These are phyloP conservation scores for Elsinoe perseae DNA, from an alignment of 2,329 filamentous ascomycete genomes.

Conservation along the genomic window DNA sequence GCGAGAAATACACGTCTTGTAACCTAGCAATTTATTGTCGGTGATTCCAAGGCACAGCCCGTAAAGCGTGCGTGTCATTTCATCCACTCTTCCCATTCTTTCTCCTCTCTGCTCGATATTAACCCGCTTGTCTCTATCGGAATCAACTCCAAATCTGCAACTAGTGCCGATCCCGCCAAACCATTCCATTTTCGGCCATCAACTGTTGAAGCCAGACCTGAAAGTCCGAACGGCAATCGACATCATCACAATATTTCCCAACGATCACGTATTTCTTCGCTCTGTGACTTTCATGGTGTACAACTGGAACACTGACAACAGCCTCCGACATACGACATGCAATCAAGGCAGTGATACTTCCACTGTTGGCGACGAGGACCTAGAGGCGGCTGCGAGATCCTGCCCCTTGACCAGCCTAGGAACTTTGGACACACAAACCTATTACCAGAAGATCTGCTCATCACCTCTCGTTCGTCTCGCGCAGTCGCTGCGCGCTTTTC, in stretches of 20 bases:
- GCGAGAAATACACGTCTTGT: no score
- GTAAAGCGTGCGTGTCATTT: conserved; percentile 7
- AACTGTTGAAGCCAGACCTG: conserved; percentile 5
- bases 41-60: conserved; percentile 8
- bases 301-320: no score
- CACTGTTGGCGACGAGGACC: neutral
- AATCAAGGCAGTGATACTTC: neutral
- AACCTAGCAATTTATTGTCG: neutral
- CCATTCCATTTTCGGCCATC: neutral
- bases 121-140: neutral
- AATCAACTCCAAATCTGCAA: neutral
- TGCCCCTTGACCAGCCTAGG: neutral
- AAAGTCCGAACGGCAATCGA: neutral
- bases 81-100: neutral
- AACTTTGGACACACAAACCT: no score
- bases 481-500: neutral
- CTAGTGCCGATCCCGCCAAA: neutral
- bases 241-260: conserved; percentile 10
- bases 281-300: no score
- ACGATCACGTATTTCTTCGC: neutral
- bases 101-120: neutral
- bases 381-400: neutral
- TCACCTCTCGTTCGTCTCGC: neutral
- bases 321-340: neutral
- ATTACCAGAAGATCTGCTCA: neutral